phyloP scores from a whole-genome alignment of 768 basidiomycete species.

The Filobasidium floriforme region DNA sequence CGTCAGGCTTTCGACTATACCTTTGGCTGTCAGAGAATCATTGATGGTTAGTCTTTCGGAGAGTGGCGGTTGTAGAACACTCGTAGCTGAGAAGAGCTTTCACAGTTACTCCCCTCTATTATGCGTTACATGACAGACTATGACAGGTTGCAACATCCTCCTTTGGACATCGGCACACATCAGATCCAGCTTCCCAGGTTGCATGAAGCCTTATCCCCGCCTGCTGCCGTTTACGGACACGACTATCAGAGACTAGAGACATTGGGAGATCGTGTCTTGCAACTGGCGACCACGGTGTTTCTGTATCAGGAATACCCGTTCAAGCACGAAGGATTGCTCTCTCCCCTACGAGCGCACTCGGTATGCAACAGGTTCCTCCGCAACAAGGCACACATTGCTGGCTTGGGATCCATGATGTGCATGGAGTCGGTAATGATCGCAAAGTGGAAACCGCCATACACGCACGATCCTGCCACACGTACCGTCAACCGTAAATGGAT shows the following conservation, averaged over 20 bases:
- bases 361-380: constrained; percentile 65
- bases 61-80: not conserved
- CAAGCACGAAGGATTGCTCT: constrained; percentile 76
- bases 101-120: constrained; percentile 59
- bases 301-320: constrained; percentile 67
- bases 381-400: constrained; percentile 9
- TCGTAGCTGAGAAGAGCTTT: constrained; percentile 33
- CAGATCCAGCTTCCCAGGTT: constrained; percentile 55
- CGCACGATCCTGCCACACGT: not conserved
- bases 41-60: constrained; percentile 6
- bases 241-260: constrained; percentile 83
- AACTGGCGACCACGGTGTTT: constrained; percentile 67
- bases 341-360: constrained; percentile 56
- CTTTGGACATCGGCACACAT: constrained; percentile 57
- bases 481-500: constrained; percentile 22
- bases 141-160: constrained; percentile 56
- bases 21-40: constrained; percentile 6
- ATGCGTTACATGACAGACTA: constrained; percentile 60
- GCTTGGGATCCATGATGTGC: constrained; percentile 17
- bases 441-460: constrained; percentile 17
- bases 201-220: constrained; percentile 68
- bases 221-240: constrained; percentile 57
- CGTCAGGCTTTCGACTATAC: not conserved
- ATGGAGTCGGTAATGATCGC: constrained; percentile 11
- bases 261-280: constrained; percentile 73